Base-by-base conservation (phyloP, 2,329 filamentous ascomycete species). In the Hypoxylon sp. region DNA sequence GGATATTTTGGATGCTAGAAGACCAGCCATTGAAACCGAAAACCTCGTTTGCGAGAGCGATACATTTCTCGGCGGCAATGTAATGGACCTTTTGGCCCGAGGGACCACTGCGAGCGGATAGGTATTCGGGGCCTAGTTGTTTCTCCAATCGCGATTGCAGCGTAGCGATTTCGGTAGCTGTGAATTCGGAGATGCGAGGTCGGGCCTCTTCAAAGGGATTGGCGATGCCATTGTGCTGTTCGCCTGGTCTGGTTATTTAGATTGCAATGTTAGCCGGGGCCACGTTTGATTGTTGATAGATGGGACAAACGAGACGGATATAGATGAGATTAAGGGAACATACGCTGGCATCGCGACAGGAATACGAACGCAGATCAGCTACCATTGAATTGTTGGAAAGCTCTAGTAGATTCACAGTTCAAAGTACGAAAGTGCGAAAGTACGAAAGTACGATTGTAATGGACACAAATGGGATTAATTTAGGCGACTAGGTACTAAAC, bases 31-130 rank as follows among this genome's bases (percentile, higher is more conserved):
- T 78, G 69, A 79, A 78, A 10, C 77, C 77, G 61, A 78, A 78
- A 21, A 79, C 76, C 49, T 78, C 76, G 55, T 79, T 78, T 1
- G 76, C 76, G 25, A 74, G 90, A 63, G 93, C 92, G 78, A 99
- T 99, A 77, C 92, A 94, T 82, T 99, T 99, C 77, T 98, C 95
- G 1, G 94, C 94, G n/a, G 94, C 90, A 56, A 99, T 86, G 80
- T 99, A 99, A 78, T 97, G 93, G 17, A 99, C 92, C 77, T 92
- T 95, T 70, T 91, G 88, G 53, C 94, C 94, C 9, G 90, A 91
- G 11, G 94, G 91, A 2, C 96, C 96, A 13, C 91, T 85, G 75
- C 96, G 87, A 45, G 93, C 89, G 1, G 95, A 98, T 64, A 99
- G 93, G 79, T 97, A 99, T 81, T 99, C 97, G 0, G 96, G 96